Evolutionary conservation across 805 yeast species (phyloP), one percentile per base, ranked within the genome.

Genomic region (Ascoidea rubescens): DNA sequence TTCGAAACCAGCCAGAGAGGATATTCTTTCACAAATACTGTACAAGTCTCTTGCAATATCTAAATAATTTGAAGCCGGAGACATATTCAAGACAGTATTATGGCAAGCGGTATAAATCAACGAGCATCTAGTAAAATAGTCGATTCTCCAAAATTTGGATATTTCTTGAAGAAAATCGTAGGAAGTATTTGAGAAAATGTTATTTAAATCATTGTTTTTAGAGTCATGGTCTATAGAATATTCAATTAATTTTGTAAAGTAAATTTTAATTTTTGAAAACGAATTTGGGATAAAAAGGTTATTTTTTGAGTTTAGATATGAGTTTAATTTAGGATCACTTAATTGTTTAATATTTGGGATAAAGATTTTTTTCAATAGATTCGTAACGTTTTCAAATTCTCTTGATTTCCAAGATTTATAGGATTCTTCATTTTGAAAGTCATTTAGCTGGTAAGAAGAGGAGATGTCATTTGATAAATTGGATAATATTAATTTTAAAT

Each of bases 81-180:
- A 46, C 10, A 55, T 53, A 44, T 59, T 61, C 46, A 71, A 57
- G 10, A 71, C 58, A 7, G 67, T 60, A 8, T 59, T 61, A 54
- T 71, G 71, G 1, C 74, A 71, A 1, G 84, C 82, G 4, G 79
- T 73, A 52, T 73, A 77, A 5, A 80, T 54, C 5, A 77, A 57
- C 0, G 75, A 69, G 0, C 79, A 75, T 49, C 75, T 65, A 0
- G 86, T 69, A 0, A 79, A 67, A 5, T 62, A 63, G 54, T 73
- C 74, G 4, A 83, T 62, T 53, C 84, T 67, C 93, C 93, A 85
- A 51, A 76, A 68, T 46, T 67, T 70, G 3, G 56, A 48, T 17
- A 55, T 52, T 10, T 50, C 45, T 14, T 50, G 49, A 8, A 54
- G 46, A 21, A 55, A 46, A 10, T 55, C 56, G 32, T 17, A 16